A percentile compares a stretch with the other conserved stretches of the same genome.
Evolutionary conservation across 352 stramenopile species (phyloP).

Genomic region (Phytophthora tentaculata): DNA sequence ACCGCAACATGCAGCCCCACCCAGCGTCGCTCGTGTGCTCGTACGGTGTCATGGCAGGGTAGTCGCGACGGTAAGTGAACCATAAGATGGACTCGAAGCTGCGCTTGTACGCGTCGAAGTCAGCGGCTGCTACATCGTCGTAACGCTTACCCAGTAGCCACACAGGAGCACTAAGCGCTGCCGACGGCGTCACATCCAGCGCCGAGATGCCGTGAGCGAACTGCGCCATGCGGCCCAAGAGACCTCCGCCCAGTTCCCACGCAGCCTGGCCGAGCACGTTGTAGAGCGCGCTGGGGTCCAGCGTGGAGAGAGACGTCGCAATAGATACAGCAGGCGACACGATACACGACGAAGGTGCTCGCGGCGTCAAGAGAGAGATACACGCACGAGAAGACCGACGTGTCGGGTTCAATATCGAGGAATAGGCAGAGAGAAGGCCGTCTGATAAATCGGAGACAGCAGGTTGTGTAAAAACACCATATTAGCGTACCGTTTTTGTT

Average conservation of each 20-base stretch:
- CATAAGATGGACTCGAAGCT: conserved; percentile 80
- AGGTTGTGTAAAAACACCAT: background rate
- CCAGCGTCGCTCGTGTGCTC: conserved; percentile 92
- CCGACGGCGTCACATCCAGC: conserved; percentile 54
- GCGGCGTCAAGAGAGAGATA: conserved; percentile 7
- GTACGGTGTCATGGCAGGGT: conserved; percentile 88
- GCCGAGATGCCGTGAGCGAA: conserved; percentile 85
- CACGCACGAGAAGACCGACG: conserved; percentile 1
- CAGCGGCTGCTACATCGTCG: conserved; percentile 36
- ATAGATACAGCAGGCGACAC: conserved; percentile 5
- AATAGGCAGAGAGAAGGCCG: conserved; percentile 16
- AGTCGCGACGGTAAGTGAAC: conserved; percentile 92
- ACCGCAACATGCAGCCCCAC: conserved; percentile 97
- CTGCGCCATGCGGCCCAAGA: conserved; percentile 73
- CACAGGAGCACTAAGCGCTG: conserved; percentile 47
- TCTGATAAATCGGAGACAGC: conserved; percentile 1
- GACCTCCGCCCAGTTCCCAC: conserved; percentile 51
- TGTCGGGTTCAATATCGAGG: conserved; percentile 18
- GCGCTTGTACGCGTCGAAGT: conserved; percentile 60
- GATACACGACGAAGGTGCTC: conserved; percentile 18
- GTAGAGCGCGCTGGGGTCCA: conserved; percentile 25
- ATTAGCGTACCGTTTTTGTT: background rate
- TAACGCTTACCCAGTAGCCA: conserved; percentile 56
- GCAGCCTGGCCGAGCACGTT: conserved; percentile 31
- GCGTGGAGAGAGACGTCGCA: conserved; percentile 22